phyloP scores from a whole-genome alignment of 768 basidiomycete species.

The Hirschioporus abietinus region DNA sequence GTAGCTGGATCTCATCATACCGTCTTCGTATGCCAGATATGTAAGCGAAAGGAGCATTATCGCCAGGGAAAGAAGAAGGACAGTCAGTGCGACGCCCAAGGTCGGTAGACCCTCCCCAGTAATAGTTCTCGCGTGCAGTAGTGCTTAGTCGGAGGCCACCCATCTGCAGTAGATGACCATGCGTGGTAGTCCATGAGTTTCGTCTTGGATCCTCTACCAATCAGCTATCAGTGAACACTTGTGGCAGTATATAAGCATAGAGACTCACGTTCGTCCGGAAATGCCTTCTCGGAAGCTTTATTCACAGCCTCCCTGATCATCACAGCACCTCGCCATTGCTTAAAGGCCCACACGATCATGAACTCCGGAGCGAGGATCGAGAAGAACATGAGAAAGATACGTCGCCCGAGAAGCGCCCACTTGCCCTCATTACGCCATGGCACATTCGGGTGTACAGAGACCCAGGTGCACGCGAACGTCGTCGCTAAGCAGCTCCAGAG shows the following conservation, averaged over 20 bases:
- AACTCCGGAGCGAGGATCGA: slow-evolving; percentile 25
- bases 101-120: too few species aligned
- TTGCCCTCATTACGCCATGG: slow-evolving; percentile 15
- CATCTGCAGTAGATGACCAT: slow-evolving; percentile 5
- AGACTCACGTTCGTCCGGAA: neutral
- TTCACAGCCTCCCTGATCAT: slow-evolving; percentile 41
- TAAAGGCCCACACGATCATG: slow-evolving; percentile 23
- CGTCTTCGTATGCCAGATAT: too few species aligned
- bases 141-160: neutral
- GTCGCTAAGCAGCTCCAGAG: slow-evolving; percentile 23
- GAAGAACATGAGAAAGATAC: slow-evolving; percentile 18
- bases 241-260: too few species aligned
- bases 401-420: slow-evolving; percentile 5
- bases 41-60: too few species aligned
- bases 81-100: too few species aligned
- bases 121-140: too few species aligned
- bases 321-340: slow-evolving; percentile 11
- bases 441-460: slow-evolving; percentile 26
- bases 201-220: too few species aligned
- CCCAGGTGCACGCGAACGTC: slow-evolving; percentile 26
- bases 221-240: too few species aligned
- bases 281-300: slow-evolving; percentile 46
- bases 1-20: too few species aligned
- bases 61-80: too few species aligned
- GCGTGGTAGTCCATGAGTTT: slow-evolving; percentile 7